phyloP scores from a whole-genome alignment of 2,329 filamentous ascomycete species.

The Fusarium chlamydosporum region DNA sequence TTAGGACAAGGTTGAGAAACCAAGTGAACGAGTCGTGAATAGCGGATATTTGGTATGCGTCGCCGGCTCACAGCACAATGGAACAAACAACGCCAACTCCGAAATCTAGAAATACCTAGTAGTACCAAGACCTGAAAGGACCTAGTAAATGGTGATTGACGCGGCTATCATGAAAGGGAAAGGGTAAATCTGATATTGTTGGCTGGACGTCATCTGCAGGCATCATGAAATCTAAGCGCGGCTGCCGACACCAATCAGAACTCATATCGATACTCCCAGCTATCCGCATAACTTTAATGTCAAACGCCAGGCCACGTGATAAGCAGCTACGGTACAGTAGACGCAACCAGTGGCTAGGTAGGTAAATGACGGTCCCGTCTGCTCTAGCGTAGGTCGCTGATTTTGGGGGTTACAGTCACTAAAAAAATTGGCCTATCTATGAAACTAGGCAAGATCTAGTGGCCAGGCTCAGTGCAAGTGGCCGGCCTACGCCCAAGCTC shows the following conservation, averaged over 20 bases:
- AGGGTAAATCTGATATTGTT: constrained; percentile 12
- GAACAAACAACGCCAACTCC: constrained; percentile 16
- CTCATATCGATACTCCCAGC: constrained; percentile 12
- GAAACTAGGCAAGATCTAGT: constrained; percentile 13
- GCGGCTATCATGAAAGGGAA: constrained; percentile 6
- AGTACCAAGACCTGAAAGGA: neutral
- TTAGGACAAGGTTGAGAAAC: constrained; percentile 25
- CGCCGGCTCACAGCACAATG: neutral
- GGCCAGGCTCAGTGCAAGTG: constrained; percentile 8
- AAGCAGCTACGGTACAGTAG: neutral
- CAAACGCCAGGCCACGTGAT: constrained; percentile 50
- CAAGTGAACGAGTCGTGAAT: constrained; percentile 10
- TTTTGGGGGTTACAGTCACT: constrained; percentile 24
- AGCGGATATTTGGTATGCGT: constrained; percentile 13
- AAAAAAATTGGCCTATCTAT: constrained; percentile 32
- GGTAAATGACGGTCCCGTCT: constrained; percentile 3
- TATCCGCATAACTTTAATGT: neutral
- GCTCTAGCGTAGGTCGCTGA: constrained; percentile 5
- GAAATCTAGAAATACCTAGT: neutral
- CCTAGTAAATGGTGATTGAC: constrained; percentile 3
- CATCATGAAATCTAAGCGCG: constrained; percentile 32
- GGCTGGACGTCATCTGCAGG: constrained; percentile 34
- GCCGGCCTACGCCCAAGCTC: constrained; percentile 11
- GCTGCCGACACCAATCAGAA: constrained; percentile 34
- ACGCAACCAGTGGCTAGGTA: constrained; percentile 2